Base-by-base conservation (phyloP, 768 basidiomycete species). In the Cystobasidiopsis lactophilus region DNA sequence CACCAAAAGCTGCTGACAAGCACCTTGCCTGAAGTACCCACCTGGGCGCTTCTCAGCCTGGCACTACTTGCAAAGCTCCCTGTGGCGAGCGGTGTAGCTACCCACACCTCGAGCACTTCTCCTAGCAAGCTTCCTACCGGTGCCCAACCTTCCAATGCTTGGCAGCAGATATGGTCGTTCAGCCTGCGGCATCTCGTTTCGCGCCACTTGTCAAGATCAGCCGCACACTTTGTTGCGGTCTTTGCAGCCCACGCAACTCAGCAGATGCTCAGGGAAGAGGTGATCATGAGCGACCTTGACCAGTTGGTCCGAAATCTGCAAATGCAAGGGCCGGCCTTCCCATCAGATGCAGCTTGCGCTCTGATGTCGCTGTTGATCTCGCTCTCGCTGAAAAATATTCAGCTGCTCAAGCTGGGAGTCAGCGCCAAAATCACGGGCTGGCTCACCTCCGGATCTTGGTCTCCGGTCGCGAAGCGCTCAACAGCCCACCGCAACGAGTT, bases 351-450 rank as follows among this genome's bases (percentile, higher is more conserved):
- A 1, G 85, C 91, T 37, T 93, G 89, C 69, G 70, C 71, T 52
- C 85, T 96, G 63, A 70, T 95, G 43, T 68, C 74, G 4, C 69
- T 74, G 26, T 79, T 77, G 52, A 69, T 95, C 44, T 72, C 70
- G 18, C 69, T 85, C 23, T 78, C 85, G 0, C 77, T 75, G 53
- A 78, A 80, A 62, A 86, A 96, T 62, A 79, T 81, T 53, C 74
- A 80, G 19, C 67, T 95, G 16, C 84, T 84, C 66, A 75, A 80
- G 16, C 75, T 86, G 73, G 78, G 78, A 27, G 68, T 91, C n/a
- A 80, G 85, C 64, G 84, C 85, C 63, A 84, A 85, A 63, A 78
- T 83, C 3, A 69, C 50, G 93, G 91, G 88, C 66, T 93, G 31
- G 66, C 75, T 14, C 80, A 80, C 54, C 73, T 71, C 43, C 91